phyloP scores from a whole-genome alignment of 805 yeast genomes.

The Candida ulmi region DNA sequence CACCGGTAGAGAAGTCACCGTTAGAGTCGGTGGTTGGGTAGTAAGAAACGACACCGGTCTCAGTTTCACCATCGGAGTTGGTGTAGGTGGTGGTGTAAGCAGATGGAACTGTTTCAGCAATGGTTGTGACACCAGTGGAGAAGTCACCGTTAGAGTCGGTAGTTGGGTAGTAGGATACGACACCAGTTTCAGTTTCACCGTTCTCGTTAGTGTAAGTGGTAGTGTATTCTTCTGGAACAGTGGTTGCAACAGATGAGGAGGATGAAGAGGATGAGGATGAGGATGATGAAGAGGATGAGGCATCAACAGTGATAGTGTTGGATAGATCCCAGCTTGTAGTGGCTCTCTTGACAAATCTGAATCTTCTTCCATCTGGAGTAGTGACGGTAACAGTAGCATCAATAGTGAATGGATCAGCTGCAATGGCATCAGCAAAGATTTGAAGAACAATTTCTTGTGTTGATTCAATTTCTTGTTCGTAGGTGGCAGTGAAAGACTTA shows the following conservation, averaged over 20 bases:
- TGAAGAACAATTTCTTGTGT: slow-evolving; percentile 6
- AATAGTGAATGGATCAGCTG: background rate
- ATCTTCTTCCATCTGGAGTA: slow-evolving; percentile 15
- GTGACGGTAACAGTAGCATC: slow-evolving; percentile 5
- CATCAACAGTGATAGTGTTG: background rate
- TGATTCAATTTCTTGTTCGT: background rate
- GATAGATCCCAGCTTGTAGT: background rate
- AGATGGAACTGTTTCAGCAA: no score
- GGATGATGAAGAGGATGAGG: background rate
- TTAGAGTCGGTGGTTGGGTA: no score
- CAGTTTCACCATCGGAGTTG: no score
- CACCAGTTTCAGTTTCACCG: no score
- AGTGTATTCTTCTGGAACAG: slow-evolving; percentile 16
- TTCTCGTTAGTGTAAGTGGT: no score
- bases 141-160: no score
- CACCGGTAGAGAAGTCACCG: no score
- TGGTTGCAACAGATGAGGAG: slow-evolving; percentile 1
- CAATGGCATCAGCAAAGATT: background rate
- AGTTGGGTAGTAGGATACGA: no score
- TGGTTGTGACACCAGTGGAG: no score
- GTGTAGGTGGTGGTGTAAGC: no score
- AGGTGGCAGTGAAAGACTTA: background rate
- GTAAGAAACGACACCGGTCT: slow-evolving; percentile 1
- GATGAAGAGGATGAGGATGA: background rate
- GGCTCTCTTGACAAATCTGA: background rate